Evolutionary conservation across 805 yeast genomes (phyloP).

Genomic region (Wickerhamomyces rabaulensis): DNA sequence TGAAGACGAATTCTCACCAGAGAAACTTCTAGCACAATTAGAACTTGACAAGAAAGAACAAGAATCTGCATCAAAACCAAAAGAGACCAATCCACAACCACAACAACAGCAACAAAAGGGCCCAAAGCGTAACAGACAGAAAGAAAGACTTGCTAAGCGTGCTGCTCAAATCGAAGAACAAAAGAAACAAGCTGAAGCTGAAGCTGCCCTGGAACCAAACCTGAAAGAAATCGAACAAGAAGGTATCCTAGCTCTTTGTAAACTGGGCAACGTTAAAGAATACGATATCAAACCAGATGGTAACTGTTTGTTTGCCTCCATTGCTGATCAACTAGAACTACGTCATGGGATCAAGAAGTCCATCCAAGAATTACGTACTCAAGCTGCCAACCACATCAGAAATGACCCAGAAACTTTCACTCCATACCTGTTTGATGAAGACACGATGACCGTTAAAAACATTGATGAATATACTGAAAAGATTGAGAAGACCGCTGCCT

Average conservation of each 20-base stretch:
- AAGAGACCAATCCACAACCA: conserved; percentile 5
- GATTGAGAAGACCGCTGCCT: conserved; percentile 72
- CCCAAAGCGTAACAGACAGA: conserved; percentile 69
- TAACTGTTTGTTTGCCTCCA: conserved; percentile 84
- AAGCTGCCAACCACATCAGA: conserved; percentile 64
- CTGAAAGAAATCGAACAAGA: conserved; percentile 67
- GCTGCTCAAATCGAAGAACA: conserved; percentile 62
- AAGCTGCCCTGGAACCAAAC: conserved; percentile 65
- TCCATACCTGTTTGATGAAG: conserved; percentile 82
- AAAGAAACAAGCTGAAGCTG: conserved; percentile 62
- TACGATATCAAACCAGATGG: conserved; percentile 87
- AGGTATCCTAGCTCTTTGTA: conserved; percentile 51
- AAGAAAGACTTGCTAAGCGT: conserved; percentile 74
- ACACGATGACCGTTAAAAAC: conserved; percentile 56
- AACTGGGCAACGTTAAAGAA: conserved; percentile 42
- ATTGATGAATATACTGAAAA: conserved; percentile 64
- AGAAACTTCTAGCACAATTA: conserved; percentile 55
- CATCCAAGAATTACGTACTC: conserved; percentile 52
- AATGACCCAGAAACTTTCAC: conserved; percentile 61
- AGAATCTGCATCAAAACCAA: conserved; percentile 6
- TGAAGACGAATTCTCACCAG: conserved; percentile 59
- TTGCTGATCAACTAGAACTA: conserved; percentile 64
- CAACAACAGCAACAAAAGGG: conserved; percentile 28
- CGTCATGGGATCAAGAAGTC: conserved; percentile 40
- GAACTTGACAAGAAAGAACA: conserved; percentile 32